These are phyloP conservation scores for Tetracladium marchalianum DNA, from an alignment of 495 filamentous ascomycete genomes.

Conservation along the genomic window DNA sequence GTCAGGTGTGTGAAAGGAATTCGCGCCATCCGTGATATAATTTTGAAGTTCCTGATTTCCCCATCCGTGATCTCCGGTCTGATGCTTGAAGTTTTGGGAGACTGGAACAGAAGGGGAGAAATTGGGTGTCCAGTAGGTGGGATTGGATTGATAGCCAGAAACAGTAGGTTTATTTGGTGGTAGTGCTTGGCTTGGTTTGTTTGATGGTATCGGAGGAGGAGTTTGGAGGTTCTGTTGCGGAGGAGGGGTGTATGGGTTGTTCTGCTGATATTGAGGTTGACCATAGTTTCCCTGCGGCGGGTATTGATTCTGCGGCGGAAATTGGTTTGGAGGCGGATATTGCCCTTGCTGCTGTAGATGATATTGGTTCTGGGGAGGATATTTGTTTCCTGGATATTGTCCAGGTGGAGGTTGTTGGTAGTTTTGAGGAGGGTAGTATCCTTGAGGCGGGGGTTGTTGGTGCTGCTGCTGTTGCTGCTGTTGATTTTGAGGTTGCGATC, in stretches of 20 bases:
- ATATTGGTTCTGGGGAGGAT: too few species aligned
- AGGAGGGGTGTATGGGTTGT: not conserved
- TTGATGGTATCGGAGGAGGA: slow-evolving; percentile 7
- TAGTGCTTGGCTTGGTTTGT: not conserved
- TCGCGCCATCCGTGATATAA: slow-evolving; percentile 25
- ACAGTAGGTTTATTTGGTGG: not conserved
- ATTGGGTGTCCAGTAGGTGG: slow-evolving; percentile 27
- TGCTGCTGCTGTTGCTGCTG: slow-evolving; percentile 7
- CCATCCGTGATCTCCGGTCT: slow-evolving; percentile 35
- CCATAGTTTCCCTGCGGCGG: not conserved
- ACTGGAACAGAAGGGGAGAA: slow-evolving; percentile 25
- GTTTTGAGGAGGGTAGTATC: not conserved
- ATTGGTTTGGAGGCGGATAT: not conserved
- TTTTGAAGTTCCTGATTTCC: slow-evolving; percentile 36
- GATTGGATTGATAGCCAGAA: not conserved
- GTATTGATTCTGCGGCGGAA: not conserved
- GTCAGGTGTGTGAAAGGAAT: slow-evolving; percentile 30
- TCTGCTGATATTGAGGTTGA: not conserved
- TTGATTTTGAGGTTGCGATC: slow-evolving; percentile 1
- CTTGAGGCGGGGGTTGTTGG: slow-evolving; percentile 7
- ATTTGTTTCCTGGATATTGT: too few species aligned
- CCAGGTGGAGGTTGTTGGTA: not conserved
- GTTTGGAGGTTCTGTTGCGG: slow-evolving; percentile 3
- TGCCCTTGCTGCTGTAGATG: too few species aligned
- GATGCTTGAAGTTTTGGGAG: slow-evolving; percentile 25